Conservation (phyloP, 116 monocot species). For the Thalassia testudinum region DNA sequence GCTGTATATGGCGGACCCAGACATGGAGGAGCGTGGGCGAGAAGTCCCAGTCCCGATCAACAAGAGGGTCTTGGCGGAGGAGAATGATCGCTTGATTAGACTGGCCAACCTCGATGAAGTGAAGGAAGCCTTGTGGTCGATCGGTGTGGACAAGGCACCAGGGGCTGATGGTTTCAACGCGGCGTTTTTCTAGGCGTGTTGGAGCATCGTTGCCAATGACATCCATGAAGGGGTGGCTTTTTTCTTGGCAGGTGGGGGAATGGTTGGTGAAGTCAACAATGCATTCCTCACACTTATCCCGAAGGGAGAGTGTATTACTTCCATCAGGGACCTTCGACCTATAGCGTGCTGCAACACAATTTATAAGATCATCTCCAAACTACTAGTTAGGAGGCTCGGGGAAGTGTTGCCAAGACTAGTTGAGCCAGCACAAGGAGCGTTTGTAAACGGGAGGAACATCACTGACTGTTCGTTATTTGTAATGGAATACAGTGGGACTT, state of each 20-base stretch:
- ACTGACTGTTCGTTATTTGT: not conserved
- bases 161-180: slow-evolving; percentile 1
- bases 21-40: no score
- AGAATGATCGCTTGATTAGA: no score
- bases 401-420: not conserved
- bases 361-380: not conserved
- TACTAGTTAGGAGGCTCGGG: not conserved
- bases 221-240: not conserved
- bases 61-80: no score
- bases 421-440: not conserved
- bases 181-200: not conserved
- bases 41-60: no score
- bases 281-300: not conserved
- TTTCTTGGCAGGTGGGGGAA: not conserved
- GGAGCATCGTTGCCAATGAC: not conserved
- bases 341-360: not conserved
- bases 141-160: not conserved
- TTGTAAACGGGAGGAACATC: not conserved
- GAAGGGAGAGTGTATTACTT: no score
- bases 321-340: not conserved
- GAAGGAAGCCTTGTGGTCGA: not conserved
- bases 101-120: not conserved
- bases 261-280: not conserved
- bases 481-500: not conserved
- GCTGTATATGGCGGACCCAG: no score